phyloP scores from a whole-genome alignment of 257 asterid genomes.

The Ligustrum vulgare region DNA sequence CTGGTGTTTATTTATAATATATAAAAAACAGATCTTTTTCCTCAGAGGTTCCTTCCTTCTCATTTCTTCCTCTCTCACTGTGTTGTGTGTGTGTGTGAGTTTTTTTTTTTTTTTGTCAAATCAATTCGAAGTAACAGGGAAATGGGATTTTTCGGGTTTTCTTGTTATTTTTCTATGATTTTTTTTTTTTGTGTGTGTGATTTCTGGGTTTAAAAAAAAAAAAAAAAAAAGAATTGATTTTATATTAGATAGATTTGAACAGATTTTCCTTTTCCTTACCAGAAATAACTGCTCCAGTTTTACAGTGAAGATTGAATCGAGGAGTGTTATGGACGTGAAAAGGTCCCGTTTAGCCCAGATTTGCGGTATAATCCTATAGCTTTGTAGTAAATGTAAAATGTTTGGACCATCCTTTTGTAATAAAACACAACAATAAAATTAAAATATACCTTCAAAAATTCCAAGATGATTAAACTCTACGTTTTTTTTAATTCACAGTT shows the following conservation, averaged over 20 bases:
- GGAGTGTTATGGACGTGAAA: slow-evolving; percentile 14
- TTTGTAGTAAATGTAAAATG: background rate
- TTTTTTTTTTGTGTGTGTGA: too few species aligned
- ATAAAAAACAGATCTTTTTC: background rate
- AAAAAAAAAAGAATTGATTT: background rate
- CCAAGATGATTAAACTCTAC: too few species aligned
- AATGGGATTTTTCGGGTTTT: background rate
- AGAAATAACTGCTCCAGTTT: slow-evolving; percentile 15
- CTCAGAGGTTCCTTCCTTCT: slow-evolving; percentile 23
- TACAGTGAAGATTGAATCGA: background rate
- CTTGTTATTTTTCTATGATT: background rate
- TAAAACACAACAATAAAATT: too few species aligned
- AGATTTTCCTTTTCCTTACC: background rate
- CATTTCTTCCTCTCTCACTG: slow-evolving; percentile 9
- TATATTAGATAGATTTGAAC: background rate
- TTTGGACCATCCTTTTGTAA: background rate
- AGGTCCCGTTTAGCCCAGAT: slow-evolving; percentile 12
- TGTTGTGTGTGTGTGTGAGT: background rate
- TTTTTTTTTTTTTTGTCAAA: background rate
- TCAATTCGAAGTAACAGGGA: background rate
- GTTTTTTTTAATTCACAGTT: too few species aligned
- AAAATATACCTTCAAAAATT: too few species aligned
- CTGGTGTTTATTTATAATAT: slow-evolving; percentile 11
- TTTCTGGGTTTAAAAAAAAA: background rate
- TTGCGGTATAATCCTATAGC: background rate